Evolutionary conservation across 1,284 basidiomycete species (phyloP).

Genomic region (Bondarzewia mesenterica): DNA sequence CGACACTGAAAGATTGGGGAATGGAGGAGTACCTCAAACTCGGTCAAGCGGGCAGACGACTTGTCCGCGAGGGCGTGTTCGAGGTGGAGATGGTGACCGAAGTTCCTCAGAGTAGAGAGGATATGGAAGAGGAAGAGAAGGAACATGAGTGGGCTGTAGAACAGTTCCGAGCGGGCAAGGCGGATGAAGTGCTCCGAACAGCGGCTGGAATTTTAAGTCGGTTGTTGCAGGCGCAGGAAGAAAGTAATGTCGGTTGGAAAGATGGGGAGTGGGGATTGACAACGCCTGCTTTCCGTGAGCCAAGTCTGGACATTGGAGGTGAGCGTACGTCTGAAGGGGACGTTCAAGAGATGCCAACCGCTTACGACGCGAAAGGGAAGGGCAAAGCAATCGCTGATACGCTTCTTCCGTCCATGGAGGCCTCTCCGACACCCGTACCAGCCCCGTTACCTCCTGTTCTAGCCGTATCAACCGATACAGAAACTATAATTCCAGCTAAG

Average conservation of each 20-base stretch:
- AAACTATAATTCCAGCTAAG: neutral
- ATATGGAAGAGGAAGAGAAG: slow-evolving; percentile 11
- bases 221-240: slow-evolving; percentile 12
- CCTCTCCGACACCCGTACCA: slow-evolving; percentile 1
- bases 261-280: neutral
- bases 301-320: neutral
- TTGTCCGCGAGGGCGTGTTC: slow-evolving; percentile 14
- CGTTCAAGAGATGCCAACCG: neutral
- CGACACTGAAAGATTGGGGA: slow-evolving; percentile 11
- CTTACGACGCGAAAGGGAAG: neutral
- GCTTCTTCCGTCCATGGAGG: neutral
- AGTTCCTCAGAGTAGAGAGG: slow-evolving; percentile 7
- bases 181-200: slow-evolving; percentile 12
- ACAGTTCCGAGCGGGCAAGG: slow-evolving; percentile 9
- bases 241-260: slow-evolving; percentile 12
- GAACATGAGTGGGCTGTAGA: slow-evolving; percentile 13
- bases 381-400: neutral
- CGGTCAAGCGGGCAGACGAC: slow-evolving; percentile 8
- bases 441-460: neutral
- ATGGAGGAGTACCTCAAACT: slow-evolving; percentile 14
- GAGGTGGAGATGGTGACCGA: slow-evolving; percentile 8
- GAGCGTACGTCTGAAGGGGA: neutral
- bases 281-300: neutral
- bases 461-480: neutral
- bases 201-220: slow-evolving; percentile 11